Evolutionary conservation across 202 grass and related monocot genomes (phyloP), one percentile per base, ranked within the genome.

Genomic region (Zizania palustris): DNA sequence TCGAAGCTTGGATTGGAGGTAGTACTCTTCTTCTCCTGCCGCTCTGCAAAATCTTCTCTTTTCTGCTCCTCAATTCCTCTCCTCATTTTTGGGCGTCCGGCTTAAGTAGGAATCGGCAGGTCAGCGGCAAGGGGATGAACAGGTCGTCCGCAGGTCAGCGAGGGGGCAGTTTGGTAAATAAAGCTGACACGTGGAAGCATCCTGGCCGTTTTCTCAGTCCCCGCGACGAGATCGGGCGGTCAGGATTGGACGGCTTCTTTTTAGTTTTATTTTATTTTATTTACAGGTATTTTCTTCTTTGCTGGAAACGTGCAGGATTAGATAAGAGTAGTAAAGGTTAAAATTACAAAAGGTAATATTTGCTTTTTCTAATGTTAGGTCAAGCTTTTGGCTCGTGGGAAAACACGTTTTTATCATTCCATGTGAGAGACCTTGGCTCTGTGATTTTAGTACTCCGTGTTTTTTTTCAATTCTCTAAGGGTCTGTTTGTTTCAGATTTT

Each of bases 81-180:
- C 66, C 72, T 64, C 42, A 13, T 13, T 53, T 33, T 14, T 63
- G 33, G 60, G 41, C 59, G 64, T 59, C 64, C 71, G 21, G 19
- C 49, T 58, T 76, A 65, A 60, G 81, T 80, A 84, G 75, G 41
- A 64, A 65, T 22, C 48, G 10, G 13, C 65, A 43, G 61, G 69
- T 56, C 74, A 77, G 67, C 43, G 69, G 63, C 34, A 22, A 22
- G 45, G 18, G 60, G 44, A 69, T 10, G 74, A 73, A 46, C 69
- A 74, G 62, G 45, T 55, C 77, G 28, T 34, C 33, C 1, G 12
- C 28, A 7, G 69, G 70, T 42, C n/a, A 56, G 19, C 51, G 11
- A 43, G 68, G 62, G 34, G 85, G 50, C n/a, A 60, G 20, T 21
- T 38, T 22, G 42, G 79, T 87, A 67, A 87, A 72, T 72, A 19